Percentiles rank a stretch among this genome's conserved stretches.
Evolutionary conservation across 768 basidiomycete species (phyloP).

Genomic region (Phaeotremella skinneri): DNA sequence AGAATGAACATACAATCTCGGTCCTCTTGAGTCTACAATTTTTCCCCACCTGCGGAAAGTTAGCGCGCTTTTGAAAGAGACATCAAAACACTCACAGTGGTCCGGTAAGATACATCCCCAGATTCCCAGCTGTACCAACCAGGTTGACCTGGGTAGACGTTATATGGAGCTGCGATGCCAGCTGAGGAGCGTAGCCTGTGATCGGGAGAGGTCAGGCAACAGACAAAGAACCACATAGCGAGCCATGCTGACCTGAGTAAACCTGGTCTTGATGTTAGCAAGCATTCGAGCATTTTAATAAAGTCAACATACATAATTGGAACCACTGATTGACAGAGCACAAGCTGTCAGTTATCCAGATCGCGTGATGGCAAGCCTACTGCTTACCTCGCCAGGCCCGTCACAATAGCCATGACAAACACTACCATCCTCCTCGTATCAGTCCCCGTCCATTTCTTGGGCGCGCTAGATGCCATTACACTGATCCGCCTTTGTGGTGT

Average conservation of each 20-base stretch:
- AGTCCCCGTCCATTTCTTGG: background rate
- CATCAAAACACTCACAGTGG: constrained; percentile 55
- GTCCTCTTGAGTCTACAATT: constrained; percentile 71
- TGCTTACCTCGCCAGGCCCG: constrained; percentile 29
- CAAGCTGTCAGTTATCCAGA: constrained; percentile 9
- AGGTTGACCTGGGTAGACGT: constrained; percentile 79
- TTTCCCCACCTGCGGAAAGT: constrained; percentile 59
- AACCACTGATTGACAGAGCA: constrained; percentile 18
- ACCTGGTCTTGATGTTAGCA: constrained; percentile 6
- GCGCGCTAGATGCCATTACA: too few species aligned
- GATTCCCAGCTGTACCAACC: constrained; percentile 60
- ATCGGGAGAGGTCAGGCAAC: constrained; percentile 18
- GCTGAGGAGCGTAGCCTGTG: constrained; percentile 80
- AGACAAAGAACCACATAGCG: background rate
- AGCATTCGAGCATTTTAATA: background rate
- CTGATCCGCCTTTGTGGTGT: too few species aligned
- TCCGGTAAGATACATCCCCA: constrained; percentile 73
- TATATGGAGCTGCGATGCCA: constrained; percentile 70
- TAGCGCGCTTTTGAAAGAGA: background rate
- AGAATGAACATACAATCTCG: constrained; percentile 54
- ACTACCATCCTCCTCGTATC: constrained; percentile 10
- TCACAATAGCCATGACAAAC: constrained; percentile 15
- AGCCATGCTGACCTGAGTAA: constrained; percentile 9
- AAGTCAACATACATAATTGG: constrained; percentile 19
- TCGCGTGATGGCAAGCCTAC: background rate